A percentile compares a stretch with the other conserved stretches of the same genome.
Conservation (phyloP, 2,329 filamentous ascomycete species). For the Verticillium dahliae region DNA sequence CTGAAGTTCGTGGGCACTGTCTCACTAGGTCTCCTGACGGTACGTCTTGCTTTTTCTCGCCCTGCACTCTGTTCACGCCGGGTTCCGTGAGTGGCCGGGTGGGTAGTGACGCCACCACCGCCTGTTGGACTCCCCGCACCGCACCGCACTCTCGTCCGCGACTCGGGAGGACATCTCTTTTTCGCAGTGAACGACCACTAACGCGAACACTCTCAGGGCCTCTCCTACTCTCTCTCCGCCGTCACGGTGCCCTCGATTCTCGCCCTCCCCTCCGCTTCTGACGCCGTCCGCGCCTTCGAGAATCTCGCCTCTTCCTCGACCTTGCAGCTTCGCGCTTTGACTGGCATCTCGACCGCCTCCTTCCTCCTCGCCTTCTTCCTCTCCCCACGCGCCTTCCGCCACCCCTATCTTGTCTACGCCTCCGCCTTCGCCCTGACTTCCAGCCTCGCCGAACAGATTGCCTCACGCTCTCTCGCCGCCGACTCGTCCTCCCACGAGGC, state of each 20-base stretch:
- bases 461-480: conserved; percentile 32
- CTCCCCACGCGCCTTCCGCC: conserved; percentile 67
- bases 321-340: conserved; percentile 60
- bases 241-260: conserved; percentile 76
- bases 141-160: neutral
- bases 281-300: conserved; percentile 64
- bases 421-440: conserved; percentile 61
- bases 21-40: conserved; percentile 80
- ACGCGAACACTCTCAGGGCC: conserved; percentile 51
- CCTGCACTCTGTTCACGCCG: neutral
- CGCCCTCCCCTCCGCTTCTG: conserved; percentile 67
- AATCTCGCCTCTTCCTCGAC: conserved; percentile 58
- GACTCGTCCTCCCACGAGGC: conserved; percentile 17
- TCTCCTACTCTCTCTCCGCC: conserved; percentile 77
- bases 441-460: conserved; percentile 42
- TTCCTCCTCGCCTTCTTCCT: conserved; percentile 73
- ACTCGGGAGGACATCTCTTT: neutral
- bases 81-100: neutral
- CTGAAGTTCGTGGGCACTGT: conserved; percentile 92
- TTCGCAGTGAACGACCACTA: neutral
- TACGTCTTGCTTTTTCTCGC: conserved; percentile 37
- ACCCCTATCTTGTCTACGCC: conserved; percentile 89
- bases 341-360: conserved; percentile 61
- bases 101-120: neutral
- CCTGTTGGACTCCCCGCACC: conserved; percentile 5